Conservation (phyloP, 495 filamentous ascomycete genomes). For the Penicillium flavigenum region DNA sequence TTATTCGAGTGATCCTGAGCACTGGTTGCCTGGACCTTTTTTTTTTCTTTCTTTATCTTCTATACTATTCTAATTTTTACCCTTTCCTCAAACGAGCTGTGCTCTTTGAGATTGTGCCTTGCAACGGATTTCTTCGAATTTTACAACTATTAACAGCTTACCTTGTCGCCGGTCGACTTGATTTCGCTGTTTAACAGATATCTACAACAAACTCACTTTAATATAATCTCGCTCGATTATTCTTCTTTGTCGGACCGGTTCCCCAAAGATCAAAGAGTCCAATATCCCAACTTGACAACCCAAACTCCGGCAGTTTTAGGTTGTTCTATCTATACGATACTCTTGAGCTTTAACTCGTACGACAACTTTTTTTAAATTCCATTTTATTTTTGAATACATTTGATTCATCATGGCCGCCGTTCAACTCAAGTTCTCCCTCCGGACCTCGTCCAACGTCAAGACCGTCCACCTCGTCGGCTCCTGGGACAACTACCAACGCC, state of each 20-base stretch:
- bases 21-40: slow-evolving; percentile 48
- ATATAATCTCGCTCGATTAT: slow-evolving; percentile 60
- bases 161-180: slow-evolving; percentile 55
- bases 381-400: slow-evolving; percentile 20
- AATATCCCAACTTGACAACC: slow-evolving; percentile 10
- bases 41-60: slow-evolving; percentile 41
- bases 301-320: slow-evolving; percentile 26
- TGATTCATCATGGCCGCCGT: slow-evolving; percentile 73
- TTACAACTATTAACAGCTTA: slow-evolving; percentile 25
- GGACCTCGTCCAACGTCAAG: slow-evolving; percentile 95
- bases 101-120: slow-evolving; percentile 43
- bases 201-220: slow-evolving; percentile 45
- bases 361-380: slow-evolving; percentile 28
- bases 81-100: slow-evolving; percentile 41
- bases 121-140: slow-evolving; percentile 36
- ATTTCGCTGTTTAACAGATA: slow-evolving; percentile 33
- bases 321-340: slow-evolving; percentile 19
- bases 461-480: slow-evolving; percentile 96
- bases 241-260: slow-evolving; percentile 33
- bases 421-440: slow-evolving; percentile 85
- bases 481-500: slow-evolving; percentile 95
- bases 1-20: slow-evolving; percentile 50
- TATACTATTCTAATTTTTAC: slow-evolving; percentile 34
- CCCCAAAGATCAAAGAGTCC: slow-evolving; percentile 18
- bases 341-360: slow-evolving; percentile 20